Evolutionary conservation across 2,329 filamentous ascomycete species (phyloP), one percentile per base, ranked within the genome.

Genomic region (Myriangium duriaei): DNA sequence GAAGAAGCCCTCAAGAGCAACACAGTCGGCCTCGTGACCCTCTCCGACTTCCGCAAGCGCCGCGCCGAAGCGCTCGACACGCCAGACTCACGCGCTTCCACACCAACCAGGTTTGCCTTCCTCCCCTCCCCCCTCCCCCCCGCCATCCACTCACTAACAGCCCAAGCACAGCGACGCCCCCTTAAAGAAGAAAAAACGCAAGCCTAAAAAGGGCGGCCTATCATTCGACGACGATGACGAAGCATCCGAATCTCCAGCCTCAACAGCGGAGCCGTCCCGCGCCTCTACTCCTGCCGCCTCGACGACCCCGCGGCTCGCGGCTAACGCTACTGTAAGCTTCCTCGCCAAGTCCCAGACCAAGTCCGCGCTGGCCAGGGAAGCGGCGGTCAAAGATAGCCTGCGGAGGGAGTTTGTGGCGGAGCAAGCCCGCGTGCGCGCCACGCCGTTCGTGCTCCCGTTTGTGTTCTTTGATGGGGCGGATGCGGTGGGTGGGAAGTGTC

Each of bases 401-500:
- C 72, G 82, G 7, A 81, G 79, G 44, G 79, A 96, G 53, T 98
- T 94, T 51, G 57, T 93, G 32, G 67, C 67, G 7, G 72, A 88
- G 42, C 91, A 95, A 55, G 84, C 92, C 44, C 75, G 78, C 0
- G 81, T 96, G 47, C 94, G 92, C 62, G 75, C 76, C 13, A 87
- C 86, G 6, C 87, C 95, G 53, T 82, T 98, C 39, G 71, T 81
- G 11, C 79, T 98, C 19, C 91, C 91, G 0, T 98, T 96, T 58
- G 84, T 96, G 3, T 96, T 96, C 56, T 96, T 95, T 62, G 88
- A 96, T 49, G 91, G 91, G 11, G 84, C 84, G 14, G 88, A 92
- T 56, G 81, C 82, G 9, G 82, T 87, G 0, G 85, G 86, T 11
- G 87, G 88, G 1, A 72, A 72, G 11, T 87, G 88, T 33, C 78